Base-by-base conservation (phyloP, 768 basidiomycete genomes). In the Rhodotorula graminis region DNA sequence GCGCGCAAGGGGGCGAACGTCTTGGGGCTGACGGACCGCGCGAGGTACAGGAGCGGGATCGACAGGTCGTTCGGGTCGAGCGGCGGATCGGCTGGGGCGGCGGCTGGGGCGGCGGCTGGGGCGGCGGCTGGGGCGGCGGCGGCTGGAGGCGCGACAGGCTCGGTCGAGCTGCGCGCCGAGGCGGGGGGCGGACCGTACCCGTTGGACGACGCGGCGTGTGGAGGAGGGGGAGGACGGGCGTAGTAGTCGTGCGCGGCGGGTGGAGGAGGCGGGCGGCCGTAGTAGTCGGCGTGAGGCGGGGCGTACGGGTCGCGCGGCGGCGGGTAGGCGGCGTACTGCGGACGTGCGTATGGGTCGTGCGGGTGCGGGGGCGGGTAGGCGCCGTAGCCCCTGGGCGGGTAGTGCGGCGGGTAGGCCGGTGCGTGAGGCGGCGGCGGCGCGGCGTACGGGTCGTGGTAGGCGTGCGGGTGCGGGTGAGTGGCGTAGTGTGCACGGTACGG, bases 31-130 rank as follows among this genome's bases (percentile, higher is more conserved):
- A 72, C 57, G 18, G 65, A 62, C 2, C 71, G 44, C 29, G 65
- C 60, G 65, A 72, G 71, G 71, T 67, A 72, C 15, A 72, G 50
- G 50, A 72, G 47, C 52, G 71, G 71, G 61, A 72, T 72, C 14
- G 71, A 63, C 25, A 72, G 61, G 61, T 67, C 71, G n/a, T 61
- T 49, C 9, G 71, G 65, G 44, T 67, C 65, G 29, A 65, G 71
- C 14, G 62, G 61, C 2, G 71, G 65, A 15, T 65, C 70, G n/a
- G n/a, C n/a, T n/a, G n/a, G n/a, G n/a, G n/a, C n/a, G n/a, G n/a
- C n/a, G n/a, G n/a, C n/a, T n/a, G n/a, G n/a, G n/a, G n/a, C n/a
- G n/a, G n/a, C n/a, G n/a, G n/a, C n/a, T n/a, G n/a, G n/a, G n/a
- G n/a, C n/a, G n/a, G n/a, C n/a, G n/a, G n/a, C n/a, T n/a, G n/a